These are phyloP conservation scores for Crithidia bombi DNA, from an alignment of 208 protist genomes.

Conservation along the genomic window DNA sequence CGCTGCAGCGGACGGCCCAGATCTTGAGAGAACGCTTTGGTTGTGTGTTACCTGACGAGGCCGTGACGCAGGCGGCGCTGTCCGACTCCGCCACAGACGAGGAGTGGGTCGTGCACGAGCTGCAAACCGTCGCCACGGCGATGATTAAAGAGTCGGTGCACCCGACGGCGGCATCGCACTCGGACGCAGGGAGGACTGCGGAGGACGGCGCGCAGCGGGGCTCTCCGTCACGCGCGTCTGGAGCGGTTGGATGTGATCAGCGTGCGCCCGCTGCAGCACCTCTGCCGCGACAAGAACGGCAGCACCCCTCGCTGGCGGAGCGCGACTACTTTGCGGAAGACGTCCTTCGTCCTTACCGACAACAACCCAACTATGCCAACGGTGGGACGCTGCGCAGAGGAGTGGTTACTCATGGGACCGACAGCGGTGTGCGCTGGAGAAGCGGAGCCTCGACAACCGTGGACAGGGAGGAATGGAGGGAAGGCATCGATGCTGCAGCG, in stretches of 20 bases:
- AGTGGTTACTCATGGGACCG: too few relatives aligned
- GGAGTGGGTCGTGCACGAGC: slow-evolving; percentile 28
- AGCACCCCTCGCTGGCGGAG: background rate
- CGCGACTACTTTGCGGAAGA: slow-evolving; percentile 14
- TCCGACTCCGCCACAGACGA: slow-evolving; percentile 33
- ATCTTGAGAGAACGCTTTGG: slow-evolving; percentile 21
- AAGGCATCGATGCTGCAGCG: background rate
- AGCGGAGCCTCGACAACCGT: background rate
- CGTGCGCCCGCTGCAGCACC: background rate
- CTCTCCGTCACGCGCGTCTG: background rate
- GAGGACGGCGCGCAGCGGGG: background rate
- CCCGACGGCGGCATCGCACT: background rate
- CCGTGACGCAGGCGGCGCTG: background rate
- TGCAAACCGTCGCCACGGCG: slow-evolving; percentile 11
- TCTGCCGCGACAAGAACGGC: background rate
- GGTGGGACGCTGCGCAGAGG: too few relatives aligned
- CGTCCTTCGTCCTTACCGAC: slow-evolving; percentile 10
- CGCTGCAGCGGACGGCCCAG: slow-evolving; percentile 20
- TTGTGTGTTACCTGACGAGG: background rate
- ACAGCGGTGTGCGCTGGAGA: too few relatives aligned
- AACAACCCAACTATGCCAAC: slow-evolving; percentile 1
- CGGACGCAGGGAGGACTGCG: background rate
- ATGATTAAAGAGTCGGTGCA: slow-evolving; percentile 23
- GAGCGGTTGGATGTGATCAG: too few relatives aligned
- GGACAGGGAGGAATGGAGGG: background rate